phyloP scores from a whole-genome alignment of 2,329 filamentous ascomycete species.

The Neurospora sp. region DNA sequence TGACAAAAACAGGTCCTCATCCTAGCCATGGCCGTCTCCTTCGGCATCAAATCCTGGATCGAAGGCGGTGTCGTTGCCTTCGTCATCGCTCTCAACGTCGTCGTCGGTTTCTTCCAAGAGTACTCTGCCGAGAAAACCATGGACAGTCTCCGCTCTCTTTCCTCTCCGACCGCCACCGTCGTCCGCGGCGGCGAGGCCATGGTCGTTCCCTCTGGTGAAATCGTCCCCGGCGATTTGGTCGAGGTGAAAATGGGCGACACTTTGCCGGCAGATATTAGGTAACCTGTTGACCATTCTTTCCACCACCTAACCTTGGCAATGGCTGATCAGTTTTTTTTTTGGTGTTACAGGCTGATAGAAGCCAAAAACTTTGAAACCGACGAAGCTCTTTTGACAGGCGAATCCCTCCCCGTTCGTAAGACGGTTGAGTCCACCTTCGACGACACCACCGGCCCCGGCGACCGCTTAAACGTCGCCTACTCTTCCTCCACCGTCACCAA shows the following conservation, averaged over 20 bases:
- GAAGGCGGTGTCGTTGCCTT: conserved; percentile 58
- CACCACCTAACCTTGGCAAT: background rate
- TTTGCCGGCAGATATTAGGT: conserved; percentile 59
- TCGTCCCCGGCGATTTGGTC: conserved; percentile 60
- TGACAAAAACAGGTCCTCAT: conserved; percentile 47
- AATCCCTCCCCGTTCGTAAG: conserved; percentile 62
- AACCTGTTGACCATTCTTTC: conserved; percentile 25
- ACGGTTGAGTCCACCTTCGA: conserved; percentile 41
- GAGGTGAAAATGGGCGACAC: conserved; percentile 63
- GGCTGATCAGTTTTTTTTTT: background rate
- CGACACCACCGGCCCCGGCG: conserved; percentile 49
- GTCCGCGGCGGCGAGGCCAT: conserved; percentile 45
- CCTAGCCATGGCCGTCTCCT: conserved; percentile 62
- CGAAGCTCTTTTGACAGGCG: conserved; percentile 64
- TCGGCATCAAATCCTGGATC: conserved; percentile 56
- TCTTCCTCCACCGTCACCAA: conserved; percentile 62
- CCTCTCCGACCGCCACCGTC: conserved; percentile 49
- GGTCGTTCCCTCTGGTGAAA: conserved; percentile 53
- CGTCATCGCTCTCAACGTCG: conserved; percentile 59
- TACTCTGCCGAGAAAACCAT: conserved; percentile 55
- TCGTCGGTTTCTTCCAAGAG: conserved; percentile 54
- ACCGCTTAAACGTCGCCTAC: conserved; percentile 62
- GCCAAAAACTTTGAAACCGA: conserved; percentile 69
- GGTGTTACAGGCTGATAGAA: conserved; percentile 39
- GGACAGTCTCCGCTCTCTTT: conserved; percentile 49